Evolutionary conservation across 2,329 filamentous ascomycete species (phyloP), one percentile per base, ranked within the genome.

Genomic region (Cordyceps cicadae): DNA sequence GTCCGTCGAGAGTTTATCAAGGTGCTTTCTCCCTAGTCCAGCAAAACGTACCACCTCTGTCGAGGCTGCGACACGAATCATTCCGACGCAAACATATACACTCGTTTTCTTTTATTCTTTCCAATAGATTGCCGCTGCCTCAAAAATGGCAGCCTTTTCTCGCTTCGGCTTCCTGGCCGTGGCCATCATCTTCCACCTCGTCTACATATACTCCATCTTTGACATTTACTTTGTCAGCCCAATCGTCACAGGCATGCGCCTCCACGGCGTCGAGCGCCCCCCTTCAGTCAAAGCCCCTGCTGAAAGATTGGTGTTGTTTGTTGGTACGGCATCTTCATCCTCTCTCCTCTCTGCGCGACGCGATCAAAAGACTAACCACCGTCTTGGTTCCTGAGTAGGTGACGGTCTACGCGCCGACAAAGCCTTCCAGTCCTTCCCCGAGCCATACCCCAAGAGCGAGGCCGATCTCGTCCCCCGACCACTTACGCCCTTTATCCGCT

Each of bases 161-260:
- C 90, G 92, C 71, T 84, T 89, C 70, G 87, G 87, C 71, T 97
- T 99, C 73, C 77, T 97, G 74, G 87, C 88, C 71, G 84, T 96
- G 71, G 94, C 94, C 67, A 83, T 97, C 71, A 77, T 93, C 63
- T 99, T 99, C 73, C 95, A 99, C 75, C 74, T 97, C 59, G 84
- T 96, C 65, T 99, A 99, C 74, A 88, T 96, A 61, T 89, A 88
- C 71, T 96, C 92, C 63, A 97, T 97, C 70, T 99, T 99, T 76
- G 92, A 97, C 74, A 94, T 97, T 65, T 97, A 99, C 76, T 99
- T 99, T 71, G 92, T 97, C 71, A 97, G 92, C 72, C 94, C 94
- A 24, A 94, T 99, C 67, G 94, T 97, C 59, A 89, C 88, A 78
- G 94, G 94, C 70, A 99, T 99, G 94, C 85, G 83, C 69, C 83